Conservation (phyloP, 805 yeast genomes). For the Kodamaea restingae region DNA sequence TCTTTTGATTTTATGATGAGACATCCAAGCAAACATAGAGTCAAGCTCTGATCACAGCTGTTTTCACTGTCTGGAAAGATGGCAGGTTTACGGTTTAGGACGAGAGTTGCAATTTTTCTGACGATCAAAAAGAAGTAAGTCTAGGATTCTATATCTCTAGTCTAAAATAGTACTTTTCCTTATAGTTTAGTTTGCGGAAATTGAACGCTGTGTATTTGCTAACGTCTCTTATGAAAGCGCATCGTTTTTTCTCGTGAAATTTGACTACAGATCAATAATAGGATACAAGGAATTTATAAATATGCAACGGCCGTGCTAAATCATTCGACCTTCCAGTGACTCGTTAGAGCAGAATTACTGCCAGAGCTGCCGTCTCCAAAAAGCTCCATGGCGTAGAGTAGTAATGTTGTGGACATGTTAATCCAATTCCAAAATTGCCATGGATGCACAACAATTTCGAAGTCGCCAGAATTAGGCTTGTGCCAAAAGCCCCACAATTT, state of each 20-base stretch:
- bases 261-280: too few species aligned
- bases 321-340: slow-evolving; percentile 42
- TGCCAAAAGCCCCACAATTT: slow-evolving; percentile 56
- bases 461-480: slow-evolving; percentile 14
- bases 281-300: slow-evolving; percentile 3
- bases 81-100: slow-evolving; percentile 45
- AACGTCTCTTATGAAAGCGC: too few species aligned
- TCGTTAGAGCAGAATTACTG: slow-evolving; percentile 34
- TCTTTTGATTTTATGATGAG: slow-evolving; percentile 53
- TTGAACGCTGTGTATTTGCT: too few species aligned
- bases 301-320: slow-evolving; percentile 2
- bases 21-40: slow-evolving; percentile 78
- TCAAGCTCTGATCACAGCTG: slow-evolving; percentile 73
- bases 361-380: slow-evolving; percentile 35
- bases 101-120: slow-evolving; percentile 58
- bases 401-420: slow-evolving; percentile 74
- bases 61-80: slow-evolving; percentile 46
- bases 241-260: too few species aligned
- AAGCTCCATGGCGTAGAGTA: slow-evolving; percentile 78
- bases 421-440: slow-evolving; percentile 98
- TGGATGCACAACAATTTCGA: slow-evolving; percentile 49
- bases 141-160: neutral
- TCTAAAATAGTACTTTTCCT: neutral
- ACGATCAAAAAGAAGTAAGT: neutral
- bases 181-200: too few species aligned